Evolutionary conservation across 176 grass and related monocot species (phyloP), one percentile per base, ranked within the genome.

Genomic region (Leersia perrieri): DNA sequence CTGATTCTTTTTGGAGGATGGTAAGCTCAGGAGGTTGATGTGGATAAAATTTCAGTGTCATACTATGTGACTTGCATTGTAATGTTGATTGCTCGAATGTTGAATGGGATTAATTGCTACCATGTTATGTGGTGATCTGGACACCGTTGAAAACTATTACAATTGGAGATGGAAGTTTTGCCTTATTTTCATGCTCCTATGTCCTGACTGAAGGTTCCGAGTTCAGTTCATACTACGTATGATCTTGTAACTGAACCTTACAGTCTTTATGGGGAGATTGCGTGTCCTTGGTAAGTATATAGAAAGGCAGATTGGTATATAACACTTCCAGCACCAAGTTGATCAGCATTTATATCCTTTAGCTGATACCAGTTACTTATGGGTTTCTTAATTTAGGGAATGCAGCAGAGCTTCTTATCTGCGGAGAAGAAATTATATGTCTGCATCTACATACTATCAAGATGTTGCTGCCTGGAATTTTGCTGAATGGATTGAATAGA

Each of bases 331-430:
- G 31, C 27, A 39, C 33, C 1, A 42, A 60, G 47, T 77, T 77
- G 16, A 38, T 22, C 13, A 58, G 12, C 27, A 77, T 44, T 8
- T 12, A 22, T 27, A 11, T 65, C 64, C 58, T 83, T 42, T 44
- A 33, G 73, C 63, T 75, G 38, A 11, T 47, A 45, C 70, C 29
- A 29, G 45, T 88, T 67, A 77, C 39, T 60, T 23, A 73, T 26
- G 14, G 11, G 72, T 29, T 79, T 55, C 33, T 79, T 79, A 57
- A 42, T 67, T 2, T 64, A 58, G 26, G 66, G 45, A 79, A 83
- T 67, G 16, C 57, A 62, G 33, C 16, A 66, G 68, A 67, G 36
- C 31, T 33, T 5, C n/a, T 23, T 27, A 47, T 25, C 30, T 34
- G 22, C 27, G 67, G 74, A 78, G 60, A 42, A 66, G 33, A 27